phyloP scores from a whole-genome alignment of 768 basidiomycete species.

The Phlegmacium glaucopus region DNA sequence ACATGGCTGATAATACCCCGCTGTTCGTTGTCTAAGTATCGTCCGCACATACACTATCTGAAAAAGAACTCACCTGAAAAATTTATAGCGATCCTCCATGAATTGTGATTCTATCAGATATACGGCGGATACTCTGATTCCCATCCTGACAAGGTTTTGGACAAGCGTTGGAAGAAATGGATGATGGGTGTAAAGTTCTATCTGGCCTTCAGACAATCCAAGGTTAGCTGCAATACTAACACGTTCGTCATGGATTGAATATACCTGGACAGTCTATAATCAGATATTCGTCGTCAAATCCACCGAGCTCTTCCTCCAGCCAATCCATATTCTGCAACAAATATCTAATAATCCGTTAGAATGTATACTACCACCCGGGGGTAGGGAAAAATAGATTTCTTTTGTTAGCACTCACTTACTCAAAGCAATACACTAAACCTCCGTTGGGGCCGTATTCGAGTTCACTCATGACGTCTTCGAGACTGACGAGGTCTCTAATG shows the following conservation, averaged over 20 bases:
- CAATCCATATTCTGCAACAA: slow-evolving; percentile 97
- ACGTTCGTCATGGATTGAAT: not conserved
- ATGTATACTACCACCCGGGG: not conserved
- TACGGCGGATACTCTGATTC: slow-evolving; percentile 82
- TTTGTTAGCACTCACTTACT: slow-evolving; percentile 73
- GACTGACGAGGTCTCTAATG: slow-evolving; percentile 86
- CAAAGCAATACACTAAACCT: slow-evolving; percentile 96
- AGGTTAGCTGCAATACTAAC: not conserved
- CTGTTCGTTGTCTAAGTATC: slow-evolving; percentile 33
- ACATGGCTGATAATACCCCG: slow-evolving; percentile 97
- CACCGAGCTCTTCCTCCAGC: slow-evolving; percentile 94
- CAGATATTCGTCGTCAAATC: slow-evolving; percentile 94
- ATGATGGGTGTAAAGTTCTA: slow-evolving; percentile 98
- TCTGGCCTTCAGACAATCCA: slow-evolving; percentile 63
- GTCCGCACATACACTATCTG: not conserved
- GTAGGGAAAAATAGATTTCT: not conserved
- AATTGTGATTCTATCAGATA: slow-evolving; percentile 98
- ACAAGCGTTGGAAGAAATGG: slow-evolving; percentile 92
- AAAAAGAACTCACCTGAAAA: slow-evolving; percentile 65
- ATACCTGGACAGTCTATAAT: slow-evolving; percentile 89
- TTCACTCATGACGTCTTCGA: slow-evolving; percentile 96
- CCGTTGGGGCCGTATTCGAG: slow-evolving; percentile 96
- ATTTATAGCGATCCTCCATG: slow-evolving; percentile 99
- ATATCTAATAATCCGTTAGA: slow-evolving; percentile 55
- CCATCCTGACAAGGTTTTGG: slow-evolving; percentile 67